A percentile compares a stretch with the other conserved stretches of the same genome.
phyloP scores from a whole-genome alignment of 2,329 filamentous ascomycete genomes.

The Apiospora phragmitis region DNA sequence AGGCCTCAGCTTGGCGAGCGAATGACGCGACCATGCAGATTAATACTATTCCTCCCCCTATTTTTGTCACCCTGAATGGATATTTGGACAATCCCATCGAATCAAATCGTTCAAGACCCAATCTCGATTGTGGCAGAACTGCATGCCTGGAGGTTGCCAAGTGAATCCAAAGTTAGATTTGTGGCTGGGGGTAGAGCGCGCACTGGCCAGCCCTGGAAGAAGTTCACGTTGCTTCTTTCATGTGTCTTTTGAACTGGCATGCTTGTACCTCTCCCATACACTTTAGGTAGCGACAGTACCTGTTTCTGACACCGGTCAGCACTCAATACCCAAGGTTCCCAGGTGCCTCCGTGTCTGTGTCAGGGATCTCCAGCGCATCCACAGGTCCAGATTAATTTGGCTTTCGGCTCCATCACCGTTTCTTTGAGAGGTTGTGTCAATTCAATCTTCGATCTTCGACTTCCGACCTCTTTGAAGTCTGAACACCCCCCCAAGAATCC shows the following conservation, averaged over 20 bases:
- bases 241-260: background rate
- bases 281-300: background rate
- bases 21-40: slow-evolving; percentile 7
- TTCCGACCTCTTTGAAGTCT: slow-evolving; percentile 9
- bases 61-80: background rate
- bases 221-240: background rate
- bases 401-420: slow-evolving; percentile 4
- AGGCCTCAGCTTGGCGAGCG: background rate
- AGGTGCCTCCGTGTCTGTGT: background rate
- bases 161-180: background rate
- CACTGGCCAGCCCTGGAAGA: background rate
- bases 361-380: background rate
- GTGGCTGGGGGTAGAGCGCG: background rate
- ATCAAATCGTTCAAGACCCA: background rate
- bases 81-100: background rate
- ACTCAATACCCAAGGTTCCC: background rate
- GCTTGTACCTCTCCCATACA: background rate
- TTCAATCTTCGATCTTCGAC: slow-evolving; percentile 10
- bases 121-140: background rate
- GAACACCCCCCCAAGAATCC: background rate
- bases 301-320: background rate
- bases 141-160: background rate
- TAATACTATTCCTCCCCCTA: background rate
- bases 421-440: slow-evolving; percentile 6
- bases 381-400: slow-evolving; percentile 8